phyloP scores from a whole-genome alignment of 345 rosid species.

The Camelina hispida region DNA sequence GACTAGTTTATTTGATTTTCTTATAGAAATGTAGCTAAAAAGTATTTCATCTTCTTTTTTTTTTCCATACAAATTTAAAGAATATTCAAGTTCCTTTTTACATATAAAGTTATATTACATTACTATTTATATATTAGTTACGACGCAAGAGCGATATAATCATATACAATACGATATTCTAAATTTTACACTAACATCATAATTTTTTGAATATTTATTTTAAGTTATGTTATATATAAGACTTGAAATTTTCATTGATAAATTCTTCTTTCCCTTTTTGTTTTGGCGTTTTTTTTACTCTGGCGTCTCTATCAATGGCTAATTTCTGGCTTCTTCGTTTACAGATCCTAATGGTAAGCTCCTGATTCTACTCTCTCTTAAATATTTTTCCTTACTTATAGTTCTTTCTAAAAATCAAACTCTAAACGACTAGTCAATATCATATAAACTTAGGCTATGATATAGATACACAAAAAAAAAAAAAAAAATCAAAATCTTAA shows the following conservation, averaged over 20 bases:
- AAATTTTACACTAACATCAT: neutral
- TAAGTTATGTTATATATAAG: neutral
- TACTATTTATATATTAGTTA: too few species aligned
- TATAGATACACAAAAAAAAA: too few species aligned
- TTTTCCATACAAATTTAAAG: neutral
- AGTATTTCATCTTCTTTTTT: neutral
- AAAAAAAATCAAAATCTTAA: too few species aligned
- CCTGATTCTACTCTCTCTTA: constrained; percentile 15
- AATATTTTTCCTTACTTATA: too few species aligned
- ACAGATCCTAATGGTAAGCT: constrained; percentile 92
- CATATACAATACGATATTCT: neutral
- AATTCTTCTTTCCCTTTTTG: neutral
- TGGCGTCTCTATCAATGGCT: neutral
- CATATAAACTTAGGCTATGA: too few species aligned
- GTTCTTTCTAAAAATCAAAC: too few species aligned
- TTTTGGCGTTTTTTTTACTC: neutral
- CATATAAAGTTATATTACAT: neutral
- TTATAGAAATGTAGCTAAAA: neutral
- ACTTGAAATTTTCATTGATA: neutral
- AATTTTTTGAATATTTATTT: neutral
- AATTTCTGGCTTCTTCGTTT: constrained; percentile 42
- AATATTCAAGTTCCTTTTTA: too few species aligned
- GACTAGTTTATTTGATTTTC: neutral
- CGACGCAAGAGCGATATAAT: neutral
- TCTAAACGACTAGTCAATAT: too few species aligned